Base-by-base conservation (phyloP, 139 green algal species). In the Chlamydomonas sp. region DNA sequence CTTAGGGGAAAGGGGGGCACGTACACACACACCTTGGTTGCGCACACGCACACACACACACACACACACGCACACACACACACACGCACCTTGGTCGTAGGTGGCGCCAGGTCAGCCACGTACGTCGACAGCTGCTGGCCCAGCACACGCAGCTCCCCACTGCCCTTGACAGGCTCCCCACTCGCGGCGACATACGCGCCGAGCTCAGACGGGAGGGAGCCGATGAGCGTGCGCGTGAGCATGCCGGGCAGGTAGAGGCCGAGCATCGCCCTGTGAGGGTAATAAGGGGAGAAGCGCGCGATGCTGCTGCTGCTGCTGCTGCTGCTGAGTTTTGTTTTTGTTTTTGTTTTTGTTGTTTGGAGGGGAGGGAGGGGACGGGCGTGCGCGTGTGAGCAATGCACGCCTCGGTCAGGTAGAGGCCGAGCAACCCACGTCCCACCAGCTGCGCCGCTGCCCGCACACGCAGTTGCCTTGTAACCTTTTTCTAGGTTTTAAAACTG, bases 161-260 rank as follows among this genome's bases (percentile, higher is more conserved):
- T 80, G 49, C 67, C 60, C 5, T 67, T 47, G 38, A 84, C 77
- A 60, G 79, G 71, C 71, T 81, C 79, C 28, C 66, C 63, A 2
- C 83, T 77, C 37, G 83, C 76, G 10, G 67, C 77, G 43, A 90
- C 73, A 66, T 90, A 82, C 0, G 72, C 67, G 31, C 89, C 87
- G 71, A 92, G 67, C 58, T 85, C 78, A 30, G 65, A 70, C 5
- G 89, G 76, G 39, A 84, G 59, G 13, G 83, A 76, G 0, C 72
- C 76, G 26, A 89, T 72, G 33, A 87, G 28, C 3, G 70, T 67
- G 3, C 63, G 80, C 63, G 72, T 86, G 73, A 71, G 78, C 76
- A 72, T 35, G 38, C 26, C 67, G 13, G 63, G 73, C 54, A 81
- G 76, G 79, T 67, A 75, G 60, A 74, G 39, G 68, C 71, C 72